Evolutionary conservation across 108 stramenopile species (phyloP), one percentile per base, ranked within the genome.

Genomic region (Nitzschia sp.): DNA sequence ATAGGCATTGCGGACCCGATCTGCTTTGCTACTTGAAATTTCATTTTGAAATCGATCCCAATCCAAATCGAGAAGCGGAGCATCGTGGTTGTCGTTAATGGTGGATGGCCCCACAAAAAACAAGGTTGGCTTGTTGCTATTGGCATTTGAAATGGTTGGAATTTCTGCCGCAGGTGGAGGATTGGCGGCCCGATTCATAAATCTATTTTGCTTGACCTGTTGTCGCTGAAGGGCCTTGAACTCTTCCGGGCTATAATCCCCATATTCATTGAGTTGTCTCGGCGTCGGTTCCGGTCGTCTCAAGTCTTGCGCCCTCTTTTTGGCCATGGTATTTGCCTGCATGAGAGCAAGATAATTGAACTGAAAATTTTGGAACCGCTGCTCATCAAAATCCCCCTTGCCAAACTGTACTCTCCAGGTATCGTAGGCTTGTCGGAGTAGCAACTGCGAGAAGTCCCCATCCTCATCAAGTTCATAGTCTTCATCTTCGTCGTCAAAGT

Each of bases 231-330:
- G 11, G 4, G 49, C 21, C 73, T 78, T 61, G 74, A 84, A 94
- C 73, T 94, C 92, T 33, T 75, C 88, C 49, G 82, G 84, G 9
- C 87, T 84, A 65, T 83, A 86, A 64, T 94, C 92, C 13, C 85
- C 92, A 56, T 74, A 89, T 54, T 91, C 88, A 66, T 94, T 94
- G 56, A 94, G n/a, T 8, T 19, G 49, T 5, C 49, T 17, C 1
- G 67, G 67, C 8, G 47, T 15, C 2, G 60, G 60, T 30, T 53
- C 70, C 53, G 59, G 60, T 15, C 29, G 25, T 54, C 64, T 33
- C 11, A 26, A 28, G 32, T 74, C 42, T 3, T 45, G 64, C 6
- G 72, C 72, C 13, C 30, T 15, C 17, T 46, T 46, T 9, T 35
- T 9, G 2, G 47, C 34, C 8, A 36, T 51, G 33, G 72, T 45